Percentiles rank a stretch among this genome's conserved stretches.
phyloP scores from a whole-genome alignment of 495 filamentous ascomycete genomes.

The Aspergillus baeticus region DNA sequence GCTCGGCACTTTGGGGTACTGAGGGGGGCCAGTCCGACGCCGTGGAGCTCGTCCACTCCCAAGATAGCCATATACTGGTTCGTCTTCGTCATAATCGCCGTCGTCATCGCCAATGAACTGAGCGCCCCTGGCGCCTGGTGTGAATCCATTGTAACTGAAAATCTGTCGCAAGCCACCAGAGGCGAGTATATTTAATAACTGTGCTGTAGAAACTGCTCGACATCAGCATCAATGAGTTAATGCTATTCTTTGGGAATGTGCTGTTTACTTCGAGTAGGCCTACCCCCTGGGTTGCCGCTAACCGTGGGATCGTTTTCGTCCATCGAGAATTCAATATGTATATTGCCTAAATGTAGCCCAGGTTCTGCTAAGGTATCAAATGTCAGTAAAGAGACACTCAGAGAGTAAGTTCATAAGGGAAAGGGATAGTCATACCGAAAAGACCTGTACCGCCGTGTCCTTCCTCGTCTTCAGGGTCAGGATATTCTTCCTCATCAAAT shows the following conservation, averaged over 20 bases:
- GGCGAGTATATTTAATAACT: slow-evolving; percentile 38
- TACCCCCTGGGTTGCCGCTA: slow-evolving; percentile 39
- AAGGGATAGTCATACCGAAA: slow-evolving; percentile 22
- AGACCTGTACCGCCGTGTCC: slow-evolving; percentile 25
- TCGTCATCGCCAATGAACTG: slow-evolving; percentile 16
- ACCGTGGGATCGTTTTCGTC: slow-evolving; percentile 44
- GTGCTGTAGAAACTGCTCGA: slow-evolving; percentile 28
- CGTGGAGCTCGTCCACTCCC: slow-evolving; percentile 21
- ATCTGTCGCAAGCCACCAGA: slow-evolving; percentile 38
- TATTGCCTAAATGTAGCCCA: slow-evolving; percentile 38
- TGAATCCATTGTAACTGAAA: slow-evolving; percentile 34
- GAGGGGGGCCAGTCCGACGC: slow-evolving; percentile 29
- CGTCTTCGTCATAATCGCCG: slow-evolving; percentile 29
- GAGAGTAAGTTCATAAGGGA: slow-evolving; percentile 21
- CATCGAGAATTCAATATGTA: slow-evolving; percentile 48
- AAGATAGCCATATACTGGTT: slow-evolving; percentile 25
- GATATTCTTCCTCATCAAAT: slow-evolving; percentile 36
- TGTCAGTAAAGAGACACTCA: neutral
- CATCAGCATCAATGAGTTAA: neutral
- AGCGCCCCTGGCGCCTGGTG: slow-evolving; percentile 10
- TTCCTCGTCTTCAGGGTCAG: slow-evolving; percentile 19
- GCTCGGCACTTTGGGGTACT: slow-evolving; percentile 76
- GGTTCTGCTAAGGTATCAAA: slow-evolving; percentile 16
- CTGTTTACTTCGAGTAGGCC: slow-evolving; percentile 22
- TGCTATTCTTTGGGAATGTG: neutral